A percentile compares a stretch with the other conserved stretches of the same genome.
phyloP scores from a whole-genome alignment of 1,284 basidiomycete species.

The Cutaneotrichosporon mucoides region DNA sequence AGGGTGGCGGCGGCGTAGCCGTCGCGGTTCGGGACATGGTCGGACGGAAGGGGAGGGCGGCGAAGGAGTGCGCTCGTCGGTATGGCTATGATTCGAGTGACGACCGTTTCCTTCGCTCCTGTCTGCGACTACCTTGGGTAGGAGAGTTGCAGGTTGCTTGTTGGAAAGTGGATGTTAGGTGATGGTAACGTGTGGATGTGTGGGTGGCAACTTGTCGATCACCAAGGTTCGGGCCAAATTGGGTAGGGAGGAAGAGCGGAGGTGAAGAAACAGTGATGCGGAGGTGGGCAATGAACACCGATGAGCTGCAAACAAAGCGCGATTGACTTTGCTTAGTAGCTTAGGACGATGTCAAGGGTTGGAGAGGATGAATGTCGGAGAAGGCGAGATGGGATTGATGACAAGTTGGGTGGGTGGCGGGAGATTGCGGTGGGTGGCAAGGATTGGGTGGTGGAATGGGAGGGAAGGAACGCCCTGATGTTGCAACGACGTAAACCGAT shows the following conservation, averaged over 20 bases:
- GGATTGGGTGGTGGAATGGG: not conserved
- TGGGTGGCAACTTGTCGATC: not conserved
- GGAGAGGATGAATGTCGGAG: not conserved
- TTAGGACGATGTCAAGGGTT: not conserved
- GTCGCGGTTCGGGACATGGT: slow-evolving; percentile 41
- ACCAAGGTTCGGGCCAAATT: not conserved
- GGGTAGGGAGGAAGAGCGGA: not conserved
- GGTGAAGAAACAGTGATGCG: not conserved
- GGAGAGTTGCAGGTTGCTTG: not conserved
- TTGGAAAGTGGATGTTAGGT: not conserved
- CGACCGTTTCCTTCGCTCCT: slow-evolving; percentile 47
- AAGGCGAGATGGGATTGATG: not conserved
- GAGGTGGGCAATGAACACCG: not conserved
- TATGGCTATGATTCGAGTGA: slow-evolving; percentile 36
- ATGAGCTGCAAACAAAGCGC: not conserved
- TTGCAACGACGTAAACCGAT: slow-evolving; percentile 2
- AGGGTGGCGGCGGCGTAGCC: slow-evolving; percentile 39
- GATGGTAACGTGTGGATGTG: not conserved
- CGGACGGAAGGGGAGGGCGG: slow-evolving; percentile 31
- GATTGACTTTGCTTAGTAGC: too few species aligned
- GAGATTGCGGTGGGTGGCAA: not conserved
- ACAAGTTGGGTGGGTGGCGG: not conserved
- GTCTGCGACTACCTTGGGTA: not conserved
- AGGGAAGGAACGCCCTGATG: not conserved
- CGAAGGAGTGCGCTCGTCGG: slow-evolving; percentile 46